Conservation (phyloP, 225 moss, liverwort and hornwort genomes). For the Pseudoscleropodium purum region DNA sequence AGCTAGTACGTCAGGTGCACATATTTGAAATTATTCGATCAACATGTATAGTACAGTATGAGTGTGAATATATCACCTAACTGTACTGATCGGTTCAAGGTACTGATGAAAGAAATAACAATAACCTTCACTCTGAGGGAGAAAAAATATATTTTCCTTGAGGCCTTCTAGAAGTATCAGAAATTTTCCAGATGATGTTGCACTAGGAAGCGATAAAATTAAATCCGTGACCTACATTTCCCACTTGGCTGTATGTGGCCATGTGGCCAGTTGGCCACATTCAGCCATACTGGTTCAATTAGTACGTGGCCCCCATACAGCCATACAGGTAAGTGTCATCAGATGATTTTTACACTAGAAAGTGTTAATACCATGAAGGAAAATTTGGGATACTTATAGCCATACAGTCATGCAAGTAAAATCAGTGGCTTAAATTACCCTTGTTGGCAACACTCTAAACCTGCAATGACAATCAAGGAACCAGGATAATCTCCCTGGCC, state of each 20-base stretch:
- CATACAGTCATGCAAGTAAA: not conserved
- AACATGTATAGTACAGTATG: not conserved
- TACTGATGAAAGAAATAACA: not conserved
- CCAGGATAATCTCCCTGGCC: not conserved
- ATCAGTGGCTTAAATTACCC: not conserved
- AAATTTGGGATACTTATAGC: not conserved
- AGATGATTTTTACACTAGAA: not conserved
- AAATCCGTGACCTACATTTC: not conserved
- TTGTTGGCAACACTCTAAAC: not conserved
- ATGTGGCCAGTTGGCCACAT: no score
- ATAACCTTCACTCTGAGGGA: not conserved
- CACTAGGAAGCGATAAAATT: not conserved
- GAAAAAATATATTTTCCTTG: not conserved
- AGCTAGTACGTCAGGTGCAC: no score
- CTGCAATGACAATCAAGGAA: not conserved
- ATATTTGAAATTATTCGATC: not conserved
- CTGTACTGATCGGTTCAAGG: not conserved
- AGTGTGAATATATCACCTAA: not conserved
- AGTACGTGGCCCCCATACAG: no score
- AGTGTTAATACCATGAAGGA: not conserved
- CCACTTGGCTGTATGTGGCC: no score
- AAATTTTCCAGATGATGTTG: not conserved
- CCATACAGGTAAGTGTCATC: not conserved
- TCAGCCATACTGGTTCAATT: no score
- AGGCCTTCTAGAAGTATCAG: not conserved